These are phyloP conservation scores for Xanthoceras sorbifolium DNA, from an alignment of 345 rosid species.

Conservation along the genomic window DNA sequence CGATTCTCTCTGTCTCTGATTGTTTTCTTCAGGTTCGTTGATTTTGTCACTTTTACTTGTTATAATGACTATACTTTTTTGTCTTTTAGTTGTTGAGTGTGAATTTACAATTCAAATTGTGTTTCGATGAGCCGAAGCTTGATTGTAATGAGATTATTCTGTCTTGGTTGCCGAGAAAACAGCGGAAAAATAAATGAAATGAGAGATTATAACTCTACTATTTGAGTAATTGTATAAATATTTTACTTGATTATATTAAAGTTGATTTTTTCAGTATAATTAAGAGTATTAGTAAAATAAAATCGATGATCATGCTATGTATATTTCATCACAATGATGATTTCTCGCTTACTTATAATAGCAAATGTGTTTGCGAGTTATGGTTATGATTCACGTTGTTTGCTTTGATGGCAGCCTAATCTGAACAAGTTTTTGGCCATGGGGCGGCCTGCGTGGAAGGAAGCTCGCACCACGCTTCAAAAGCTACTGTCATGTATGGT, in stretches of 20 bases:
- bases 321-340: background rate
- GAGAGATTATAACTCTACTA: background rate
- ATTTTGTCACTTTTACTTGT: background rate
- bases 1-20: constrained; percentile 59
- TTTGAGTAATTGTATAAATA: background rate
- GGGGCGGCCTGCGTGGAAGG: constrained; percentile 97
- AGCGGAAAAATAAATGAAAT: background rate
- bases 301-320: background rate
- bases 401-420: constrained; percentile 62
- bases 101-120: background rate
- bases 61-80: background rate
- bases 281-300: background rate
- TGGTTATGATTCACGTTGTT: background rate
- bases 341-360: background rate
- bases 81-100: background rate
- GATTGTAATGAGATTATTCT: background rate
- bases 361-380: background rate
- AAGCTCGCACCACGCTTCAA: constrained; percentile 88
- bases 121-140: background rate
- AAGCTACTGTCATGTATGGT: constrained; percentile 72
- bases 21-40: constrained; percentile 80
- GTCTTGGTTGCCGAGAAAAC: constrained; percentile 1
- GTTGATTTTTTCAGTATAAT: background rate
- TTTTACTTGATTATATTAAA: background rate
- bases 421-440: constrained; percentile 75